Evolutionary conservation across 108 stramenopile species (phyloP).

Genomic region (Parmales sp.): DNA sequence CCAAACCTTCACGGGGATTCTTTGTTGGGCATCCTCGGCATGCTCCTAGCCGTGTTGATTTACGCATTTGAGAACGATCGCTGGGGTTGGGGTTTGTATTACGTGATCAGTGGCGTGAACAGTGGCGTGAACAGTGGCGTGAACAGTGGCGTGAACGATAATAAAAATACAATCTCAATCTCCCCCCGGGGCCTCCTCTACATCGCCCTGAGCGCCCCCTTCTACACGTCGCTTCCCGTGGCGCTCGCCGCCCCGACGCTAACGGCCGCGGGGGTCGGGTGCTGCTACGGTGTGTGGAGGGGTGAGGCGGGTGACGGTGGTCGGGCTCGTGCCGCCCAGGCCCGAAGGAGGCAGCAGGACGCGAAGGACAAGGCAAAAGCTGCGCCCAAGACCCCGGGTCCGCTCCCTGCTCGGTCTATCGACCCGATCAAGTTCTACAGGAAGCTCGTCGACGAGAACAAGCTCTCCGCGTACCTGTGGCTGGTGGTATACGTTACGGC

Average conservation of each 20-base stretch:
- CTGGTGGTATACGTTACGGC: background rate
- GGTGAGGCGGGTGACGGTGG: conserved; percentile 25
- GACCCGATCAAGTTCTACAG: conserved; percentile 5
- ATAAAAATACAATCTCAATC: background rate
- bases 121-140: too few species aligned
- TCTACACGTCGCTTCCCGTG: conserved; percentile 4
- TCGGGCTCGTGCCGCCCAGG: too few species aligned
- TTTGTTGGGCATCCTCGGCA: background rate
- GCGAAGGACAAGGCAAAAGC: background rate
- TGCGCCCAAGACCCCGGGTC: background rate
- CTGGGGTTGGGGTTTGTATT: too few species aligned
- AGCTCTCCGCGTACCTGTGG: conserved; percentile 18
- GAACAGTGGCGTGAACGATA: background rate
- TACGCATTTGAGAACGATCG: background rate
- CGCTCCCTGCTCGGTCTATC: background rate
- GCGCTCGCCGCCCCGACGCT: conserved; percentile 14
- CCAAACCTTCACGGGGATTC: background rate
- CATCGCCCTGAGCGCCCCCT: conserved; percentile 4
- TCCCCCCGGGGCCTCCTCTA: conserved; percentile 13
- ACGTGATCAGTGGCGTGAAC: too few species aligned
- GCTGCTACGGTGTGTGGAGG: conserved; percentile 3
- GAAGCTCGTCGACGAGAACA: conserved; percentile 16
- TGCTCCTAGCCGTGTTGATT: background rate
- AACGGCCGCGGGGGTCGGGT: conserved; percentile 12
- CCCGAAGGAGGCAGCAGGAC: too few species aligned